Conservation (phyloP, 2,329 filamentous ascomycete species). For the Sclerotiophoma versabilis region DNA sequence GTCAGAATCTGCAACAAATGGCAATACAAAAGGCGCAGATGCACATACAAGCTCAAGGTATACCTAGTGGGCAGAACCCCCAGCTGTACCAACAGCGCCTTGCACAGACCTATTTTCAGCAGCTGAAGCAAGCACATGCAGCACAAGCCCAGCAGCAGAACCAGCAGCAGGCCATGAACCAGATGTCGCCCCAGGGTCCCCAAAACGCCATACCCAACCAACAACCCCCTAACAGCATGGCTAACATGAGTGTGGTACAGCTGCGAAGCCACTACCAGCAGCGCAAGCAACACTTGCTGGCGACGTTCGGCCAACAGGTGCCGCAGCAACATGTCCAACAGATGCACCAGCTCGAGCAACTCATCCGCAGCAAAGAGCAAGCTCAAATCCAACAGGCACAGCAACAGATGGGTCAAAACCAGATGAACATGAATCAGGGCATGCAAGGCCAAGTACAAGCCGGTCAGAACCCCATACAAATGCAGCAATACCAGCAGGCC, state of each 20-base stretch:
- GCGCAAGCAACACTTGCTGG: conserved; percentile 35
- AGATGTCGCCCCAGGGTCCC: conserved; percentile 38
- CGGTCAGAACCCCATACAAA: conserved; percentile 36
- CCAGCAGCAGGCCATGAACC: conserved; percentile 36
- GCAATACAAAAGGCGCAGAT: conserved; percentile 43
- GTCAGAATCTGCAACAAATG: conserved; percentile 34
- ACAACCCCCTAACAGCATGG: conserved; percentile 28
- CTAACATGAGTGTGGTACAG: conserved; percentile 39
- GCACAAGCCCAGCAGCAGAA: conserved; percentile 38
- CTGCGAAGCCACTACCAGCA: conserved; percentile 34
- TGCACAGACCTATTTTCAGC: conserved; percentile 34
- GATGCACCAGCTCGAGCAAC: conserved; percentile 40
- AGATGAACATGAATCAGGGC: conserved; percentile 28
- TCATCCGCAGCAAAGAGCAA: conserved; percentile 33
- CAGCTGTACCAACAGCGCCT: conserved; percentile 37
- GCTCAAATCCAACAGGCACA: conserved; percentile 21
- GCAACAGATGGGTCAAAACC: conserved; percentile 27
- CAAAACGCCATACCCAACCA: conserved; percentile 34
- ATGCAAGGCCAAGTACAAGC: conserved; percentile 38
- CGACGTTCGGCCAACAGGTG: conserved; percentile 33
- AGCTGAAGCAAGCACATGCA: conserved; percentile 23
- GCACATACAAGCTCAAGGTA: conserved; percentile 43
- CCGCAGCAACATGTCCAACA: conserved; percentile 35
- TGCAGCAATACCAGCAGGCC: conserved; percentile 45
- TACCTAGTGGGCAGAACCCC: conserved; percentile 39